Conservation (phyloP, 2,329 filamentous ascomycete genomes). For the Colletotrichum chlorophyti region DNA sequence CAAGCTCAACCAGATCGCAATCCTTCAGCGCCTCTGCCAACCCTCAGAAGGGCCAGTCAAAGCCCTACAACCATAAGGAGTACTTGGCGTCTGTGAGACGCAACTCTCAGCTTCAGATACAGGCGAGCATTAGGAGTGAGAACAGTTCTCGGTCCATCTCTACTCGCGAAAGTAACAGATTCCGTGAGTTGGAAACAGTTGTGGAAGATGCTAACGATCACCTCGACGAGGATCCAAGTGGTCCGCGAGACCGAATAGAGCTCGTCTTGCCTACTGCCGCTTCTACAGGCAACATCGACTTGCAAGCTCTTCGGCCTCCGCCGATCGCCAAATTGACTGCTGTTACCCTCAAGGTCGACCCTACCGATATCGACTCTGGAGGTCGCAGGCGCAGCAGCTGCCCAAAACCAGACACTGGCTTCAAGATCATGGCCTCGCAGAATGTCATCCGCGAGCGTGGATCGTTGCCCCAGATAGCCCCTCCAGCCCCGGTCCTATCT, state of each 20-base stretch:
- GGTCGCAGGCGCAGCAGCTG: constrained; percentile 16
- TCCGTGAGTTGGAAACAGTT: constrained; percentile 20
- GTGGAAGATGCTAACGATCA: constrained; percentile 10
- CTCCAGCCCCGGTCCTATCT: constrained; percentile 20
- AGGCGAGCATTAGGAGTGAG: constrained; percentile 18
- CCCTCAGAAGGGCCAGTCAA: too few species aligned
- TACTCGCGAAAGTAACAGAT: constrained; percentile 19
- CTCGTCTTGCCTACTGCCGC: not conserved
- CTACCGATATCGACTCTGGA: not conserved
- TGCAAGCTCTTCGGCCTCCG: not conserved
- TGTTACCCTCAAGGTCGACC: constrained; percentile 15
- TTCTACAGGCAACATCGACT: not conserved
- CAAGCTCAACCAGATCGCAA: too few species aligned
- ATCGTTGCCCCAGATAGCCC: constrained; percentile 24
- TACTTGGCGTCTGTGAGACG: constrained; percentile 13
- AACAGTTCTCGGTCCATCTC: constrained; percentile 17
- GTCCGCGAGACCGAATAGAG: constrained; percentile 13
- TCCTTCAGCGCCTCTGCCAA: too few species aligned
- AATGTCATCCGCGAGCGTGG: constrained; percentile 22
- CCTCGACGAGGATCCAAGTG: not conserved
- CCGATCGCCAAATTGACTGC: not conserved
- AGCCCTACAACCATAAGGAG: not conserved
- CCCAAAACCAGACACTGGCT: constrained; percentile 1
- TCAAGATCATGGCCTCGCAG: constrained; percentile 9
- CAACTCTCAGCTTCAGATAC: constrained; percentile 1